Evolutionary conservation across 1,139 yeast genomes (phyloP), one percentile per base, ranked within the genome.

Genomic region (Kluyveromyces sp.): DNA sequence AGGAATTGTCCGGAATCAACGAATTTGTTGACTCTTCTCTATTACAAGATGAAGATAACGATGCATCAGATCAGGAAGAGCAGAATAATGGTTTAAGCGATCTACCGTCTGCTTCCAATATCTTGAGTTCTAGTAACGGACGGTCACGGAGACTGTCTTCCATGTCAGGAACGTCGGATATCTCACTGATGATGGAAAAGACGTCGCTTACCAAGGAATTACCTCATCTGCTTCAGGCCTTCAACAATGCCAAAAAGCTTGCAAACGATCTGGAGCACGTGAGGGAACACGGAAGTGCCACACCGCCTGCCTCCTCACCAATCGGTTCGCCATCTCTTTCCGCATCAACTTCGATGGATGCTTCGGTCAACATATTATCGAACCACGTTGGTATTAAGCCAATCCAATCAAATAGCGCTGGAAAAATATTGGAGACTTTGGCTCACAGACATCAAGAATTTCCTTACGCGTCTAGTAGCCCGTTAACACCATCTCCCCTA

Each of bases 181-280:
- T 55, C 46, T 50, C 50, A 15, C 40, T 42, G 42, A 46, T 50
- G 55, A 52, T 50, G 52, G 56, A 56, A 28, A 50, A 55, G 20
- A 56, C 66, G 1, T 57, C 63, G 25, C 49, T 65, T 26, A 49
- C 63, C 2, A 61, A 61, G 38, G 67, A 65, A 46, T 42, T 65
- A 26, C 69, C 69, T n/a, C 56, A 58, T 22, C 46, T 65, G 42
- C 50, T 65, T 48, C 63, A 61, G 36, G 68, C 69, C 8, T 65
- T 65, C 46, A 61, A 61, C 43, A 65, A 64, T 34, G 66, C 67
- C 1, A 63, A 58, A 44, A 56, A 51, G 33, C 43, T 65, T 18
- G 67, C 65, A 30, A 50, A 52, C 36, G 65, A 58, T 37, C 46
- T 60, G 40, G 56, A 53, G 36, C 49, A 44, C 26, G 48, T 50